phyloP scores from a whole-genome alignment of 805 yeast species.

The Pichia phayaonensis region DNA sequence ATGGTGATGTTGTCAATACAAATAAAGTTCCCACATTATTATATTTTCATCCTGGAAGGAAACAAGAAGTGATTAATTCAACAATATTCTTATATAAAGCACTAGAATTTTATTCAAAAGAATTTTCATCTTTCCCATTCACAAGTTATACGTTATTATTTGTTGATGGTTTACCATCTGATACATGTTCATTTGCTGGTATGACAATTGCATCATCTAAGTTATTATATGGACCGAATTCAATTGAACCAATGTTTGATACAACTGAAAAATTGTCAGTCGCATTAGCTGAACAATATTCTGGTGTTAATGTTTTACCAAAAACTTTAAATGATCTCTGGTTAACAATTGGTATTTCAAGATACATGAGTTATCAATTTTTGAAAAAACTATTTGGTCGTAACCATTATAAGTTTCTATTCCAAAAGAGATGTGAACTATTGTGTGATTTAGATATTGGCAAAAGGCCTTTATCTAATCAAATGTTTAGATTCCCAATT shows the following conservation, averaged over 20 bases:
- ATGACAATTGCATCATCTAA: constrained; percentile 53
- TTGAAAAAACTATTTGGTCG: constrained; percentile 66
- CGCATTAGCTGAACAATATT: constrained; percentile 83
- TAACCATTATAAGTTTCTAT: constrained; percentile 69
- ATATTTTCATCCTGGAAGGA: constrained; percentile 56
- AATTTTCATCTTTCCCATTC: constrained; percentile 90
- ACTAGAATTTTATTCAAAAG: constrained; percentile 74
- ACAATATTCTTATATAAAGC: constrained; percentile 72
- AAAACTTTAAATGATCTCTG: constrained; percentile 72
- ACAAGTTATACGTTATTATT: constrained; percentile 73
- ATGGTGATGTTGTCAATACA: constrained; percentile 16
- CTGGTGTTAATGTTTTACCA: constrained; percentile 87
- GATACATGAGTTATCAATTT: constrained; percentile 73
- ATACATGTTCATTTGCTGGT: constrained; percentile 66
- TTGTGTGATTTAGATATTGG: constrained; percentile 72
- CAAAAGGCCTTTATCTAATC: constrained; percentile 73
- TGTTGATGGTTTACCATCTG: constrained; percentile 46
- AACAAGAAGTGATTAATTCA: constrained; percentile 54
- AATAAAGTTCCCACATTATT: constrained; percentile 47
- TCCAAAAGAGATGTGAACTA: constrained; percentile 56
- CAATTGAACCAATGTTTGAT: constrained; percentile 70
- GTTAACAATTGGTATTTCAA: constrained; percentile 81
- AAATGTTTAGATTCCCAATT: constrained; percentile 59
- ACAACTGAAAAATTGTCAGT: constrained; percentile 62
- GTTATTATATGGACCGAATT: constrained; percentile 61